A percentile compares a stretch with the other conserved stretches of the same genome.
Conservation (phyloP, 495 filamentous ascomycete species). For the Daldinia childiae region DNA sequence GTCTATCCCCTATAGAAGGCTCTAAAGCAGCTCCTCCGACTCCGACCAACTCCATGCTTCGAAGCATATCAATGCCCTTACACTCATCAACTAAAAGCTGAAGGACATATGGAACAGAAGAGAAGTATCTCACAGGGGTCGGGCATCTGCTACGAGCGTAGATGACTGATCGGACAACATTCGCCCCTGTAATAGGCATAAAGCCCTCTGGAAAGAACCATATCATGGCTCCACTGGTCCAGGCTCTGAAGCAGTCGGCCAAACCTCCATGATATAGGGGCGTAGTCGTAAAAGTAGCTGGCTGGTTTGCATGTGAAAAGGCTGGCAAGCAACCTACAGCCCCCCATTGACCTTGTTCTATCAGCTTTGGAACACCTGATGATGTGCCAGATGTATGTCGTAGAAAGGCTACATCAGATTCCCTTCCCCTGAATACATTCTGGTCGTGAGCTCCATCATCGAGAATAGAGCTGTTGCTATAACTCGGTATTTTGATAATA, state of each 20-base stretch:
- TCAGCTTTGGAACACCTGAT: constrained; percentile 63
- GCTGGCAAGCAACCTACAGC: constrained; percentile 60
- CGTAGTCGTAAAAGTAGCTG: constrained; percentile 68
- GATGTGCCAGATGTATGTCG: constrained; percentile 65
- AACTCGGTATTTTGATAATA: constrained; percentile 21
- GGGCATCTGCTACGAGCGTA: constrained; percentile 28
- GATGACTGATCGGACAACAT: constrained; percentile 53
- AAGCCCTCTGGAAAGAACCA: constrained; percentile 64
- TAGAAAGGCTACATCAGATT: constrained; percentile 50
- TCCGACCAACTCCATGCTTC: constrained; percentile 63
- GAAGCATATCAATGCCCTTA: constrained; percentile 50
- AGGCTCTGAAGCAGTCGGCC: constrained; percentile 66
- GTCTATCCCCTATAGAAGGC: constrained; percentile 52
- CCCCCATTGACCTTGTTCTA: constrained; percentile 59
- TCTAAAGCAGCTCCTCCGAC: constrained; percentile 67
- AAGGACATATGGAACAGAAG: constrained; percentile 66
- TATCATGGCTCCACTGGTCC: constrained; percentile 60
- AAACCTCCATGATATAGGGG: constrained; percentile 69
- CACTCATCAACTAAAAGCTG: constrained; percentile 55
- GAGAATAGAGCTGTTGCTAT: background rate
- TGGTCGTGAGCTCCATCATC: background rate
- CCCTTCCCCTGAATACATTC: background rate
- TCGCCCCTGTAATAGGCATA: constrained; percentile 59
- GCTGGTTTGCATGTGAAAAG: constrained; percentile 41
- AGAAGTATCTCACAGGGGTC: constrained; percentile 58